Conservation (phyloP, 208 protist species). For the Novymonas esmeraldas region DNA sequence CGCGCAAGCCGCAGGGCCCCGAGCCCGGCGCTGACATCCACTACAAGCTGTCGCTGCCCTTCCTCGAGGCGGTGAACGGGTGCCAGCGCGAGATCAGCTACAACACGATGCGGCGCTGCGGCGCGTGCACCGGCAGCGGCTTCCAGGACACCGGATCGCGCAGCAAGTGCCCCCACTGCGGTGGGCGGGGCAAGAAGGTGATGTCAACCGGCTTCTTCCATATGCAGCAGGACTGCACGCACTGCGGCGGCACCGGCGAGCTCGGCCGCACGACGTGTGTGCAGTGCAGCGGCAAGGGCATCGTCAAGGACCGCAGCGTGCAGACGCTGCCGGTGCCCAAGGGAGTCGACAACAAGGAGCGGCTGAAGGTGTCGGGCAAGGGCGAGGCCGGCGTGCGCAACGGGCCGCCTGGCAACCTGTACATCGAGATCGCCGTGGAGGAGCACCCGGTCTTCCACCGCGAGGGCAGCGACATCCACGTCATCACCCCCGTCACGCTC, state of each 20-base stretch:
- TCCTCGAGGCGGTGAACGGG: constrained; percentile 89
- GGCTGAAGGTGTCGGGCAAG: constrained; percentile 86
- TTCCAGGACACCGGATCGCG: constrained; percentile 77
- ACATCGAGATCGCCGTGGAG: constrained; percentile 89
- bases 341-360: constrained; percentile 90
- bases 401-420: constrained; percentile 87
- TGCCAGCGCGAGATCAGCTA: constrained; percentile 89
- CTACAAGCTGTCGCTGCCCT: constrained; percentile 80
- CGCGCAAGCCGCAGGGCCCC: constrained; percentile 80
- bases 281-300: constrained; percentile 87
- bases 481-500: constrained; percentile 81
- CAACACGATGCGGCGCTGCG: constrained; percentile 88
- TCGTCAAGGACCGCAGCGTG: constrained; percentile 89
- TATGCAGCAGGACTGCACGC: constrained; percentile 92
- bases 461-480: constrained; percentile 84
- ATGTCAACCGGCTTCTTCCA: constrained; percentile 93
- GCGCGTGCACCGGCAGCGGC: constrained; percentile 79
- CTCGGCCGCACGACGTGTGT: constrained; percentile 76
- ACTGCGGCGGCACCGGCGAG: constrained; percentile 89
- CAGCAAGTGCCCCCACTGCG: constrained; percentile 86
- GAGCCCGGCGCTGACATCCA: constrained; percentile 89
- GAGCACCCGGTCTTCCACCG: constrained; percentile 88
- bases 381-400: constrained; percentile 89
- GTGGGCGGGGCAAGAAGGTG: constrained; percentile 87
- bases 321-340: constrained; percentile 88